A percentile compares a stretch with the other conserved stretches of the same genome.
Conservation (phyloP, 768 basidiomycete genomes). For the Amanita thiersii region DNA sequence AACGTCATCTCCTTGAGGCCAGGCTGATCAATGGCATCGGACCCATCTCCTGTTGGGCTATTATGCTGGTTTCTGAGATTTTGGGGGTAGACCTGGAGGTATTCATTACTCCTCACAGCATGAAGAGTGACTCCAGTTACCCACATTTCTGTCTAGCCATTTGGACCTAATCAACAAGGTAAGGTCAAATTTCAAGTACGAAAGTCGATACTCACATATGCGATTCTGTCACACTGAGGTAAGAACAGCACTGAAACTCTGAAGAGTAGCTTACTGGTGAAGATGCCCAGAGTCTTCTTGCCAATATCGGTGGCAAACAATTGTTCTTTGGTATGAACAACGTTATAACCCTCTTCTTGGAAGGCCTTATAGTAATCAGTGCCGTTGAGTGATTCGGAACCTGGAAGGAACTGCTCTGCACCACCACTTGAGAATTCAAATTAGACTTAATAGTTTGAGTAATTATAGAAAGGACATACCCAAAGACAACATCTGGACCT, state of each 20-base stretch:
- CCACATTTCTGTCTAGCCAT: slow-evolving; percentile 33
- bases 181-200: too few species aligned
- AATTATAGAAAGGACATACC: slow-evolving; percentile 17
- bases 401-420: slow-evolving; percentile 34
- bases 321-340: slow-evolving; percentile 27
- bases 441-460: not conserved
- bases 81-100: slow-evolving; percentile 22
- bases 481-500: slow-evolving; percentile 35
- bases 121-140: slow-evolving; percentile 3
- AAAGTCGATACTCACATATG: not conserved
- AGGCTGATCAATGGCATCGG: slow-evolving; percentile 34
- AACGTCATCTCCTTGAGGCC: slow-evolving; percentile 40
- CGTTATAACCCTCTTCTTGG: slow-evolving; percentile 30
- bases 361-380: slow-evolving; percentile 36
- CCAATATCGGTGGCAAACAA: slow-evolving; percentile 22
- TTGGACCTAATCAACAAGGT: slow-evolving; percentile 24
- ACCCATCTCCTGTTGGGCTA: slow-evolving; percentile 32
- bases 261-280: slow-evolving; percentile 23
- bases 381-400: slow-evolving; percentile 27
- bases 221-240: not conserved
- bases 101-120: not conserved
- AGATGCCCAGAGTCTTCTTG: slow-evolving; percentile 35
- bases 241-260: too few species aligned
- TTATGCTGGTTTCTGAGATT: slow-evolving; percentile 29
- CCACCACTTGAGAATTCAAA: slow-evolving; percentile 24